A percentile compares a stretch with the other conserved stretches of the same genome.
Evolutionary conservation across 2,329 filamentous ascomycete species (phyloP).

Genomic region (Fusarium armeniacum): DNA sequence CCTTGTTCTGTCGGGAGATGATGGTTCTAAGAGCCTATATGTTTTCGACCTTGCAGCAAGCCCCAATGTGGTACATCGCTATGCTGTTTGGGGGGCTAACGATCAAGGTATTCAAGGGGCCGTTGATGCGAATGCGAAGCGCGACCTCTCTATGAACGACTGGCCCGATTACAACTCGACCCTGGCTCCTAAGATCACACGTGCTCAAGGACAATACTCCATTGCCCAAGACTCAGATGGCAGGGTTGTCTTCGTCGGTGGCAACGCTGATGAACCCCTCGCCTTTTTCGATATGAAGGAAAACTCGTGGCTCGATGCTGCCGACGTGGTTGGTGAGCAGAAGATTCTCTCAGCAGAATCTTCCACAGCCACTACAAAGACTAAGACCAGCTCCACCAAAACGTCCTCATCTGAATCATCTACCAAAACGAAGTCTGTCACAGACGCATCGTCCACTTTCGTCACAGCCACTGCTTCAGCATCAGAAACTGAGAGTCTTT

Average conservation of each 20-base stretch:
- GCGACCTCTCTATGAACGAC: conserved; percentile 67
- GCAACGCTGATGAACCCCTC: conserved; percentile 75
- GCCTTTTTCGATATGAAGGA: conserved; percentile 81
- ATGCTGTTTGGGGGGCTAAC: conserved; percentile 73
- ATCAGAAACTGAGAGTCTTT: conserved; percentile 37
- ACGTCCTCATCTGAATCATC: conserved; percentile 45
- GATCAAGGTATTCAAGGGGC: conserved; percentile 68
- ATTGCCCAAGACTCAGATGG: conserved; percentile 77
- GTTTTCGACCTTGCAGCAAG: conserved; percentile 81
- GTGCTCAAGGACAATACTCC: conserved; percentile 72
- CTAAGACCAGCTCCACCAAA: conserved; percentile 37
- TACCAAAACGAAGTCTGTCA: conserved; percentile 49
- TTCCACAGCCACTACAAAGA: conserved; percentile 24
- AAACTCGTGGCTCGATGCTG: conserved; percentile 84
- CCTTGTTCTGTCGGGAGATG: conserved; percentile 76
- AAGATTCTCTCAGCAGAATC: conserved; percentile 53
- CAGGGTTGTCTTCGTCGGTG: conserved; percentile 83
- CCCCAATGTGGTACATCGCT: conserved; percentile 81
- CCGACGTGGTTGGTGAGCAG: conserved; percentile 69
- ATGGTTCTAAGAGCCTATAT: conserved; percentile 83
- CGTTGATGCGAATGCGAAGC: conserved; percentile 55
- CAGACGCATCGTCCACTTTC: conserved; percentile 45
- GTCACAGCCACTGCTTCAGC: conserved; percentile 45
- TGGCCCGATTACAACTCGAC: conserved; percentile 87
- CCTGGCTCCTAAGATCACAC: conserved; percentile 72